A percentile compares a stretch with the other conserved stretches of the same genome.
Conservation (phyloP, 441 rosid genomes). For the Theobroma grandiflorum region DNA sequence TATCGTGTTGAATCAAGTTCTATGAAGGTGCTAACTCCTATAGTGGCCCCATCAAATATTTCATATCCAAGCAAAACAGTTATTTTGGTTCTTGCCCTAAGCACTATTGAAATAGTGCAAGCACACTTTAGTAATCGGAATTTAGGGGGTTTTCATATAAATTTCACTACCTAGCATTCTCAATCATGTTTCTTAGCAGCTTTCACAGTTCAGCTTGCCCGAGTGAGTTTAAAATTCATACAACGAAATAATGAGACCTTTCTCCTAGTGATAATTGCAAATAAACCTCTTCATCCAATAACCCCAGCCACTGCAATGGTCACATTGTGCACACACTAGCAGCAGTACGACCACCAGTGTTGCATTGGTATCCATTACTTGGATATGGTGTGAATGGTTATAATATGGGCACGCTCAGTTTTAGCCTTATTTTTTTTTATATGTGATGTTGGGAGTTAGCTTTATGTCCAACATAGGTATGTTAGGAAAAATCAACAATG, state of each 20-base stretch:
- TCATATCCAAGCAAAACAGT: conserved; percentile 1
- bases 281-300: neutral
- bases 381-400: neutral
- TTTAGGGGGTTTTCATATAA: neutral
- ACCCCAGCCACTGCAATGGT: conserved; percentile 5
- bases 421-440: neutral
- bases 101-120: neutral
- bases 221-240: neutral
- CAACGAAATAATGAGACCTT: neutral
- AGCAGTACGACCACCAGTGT: neutral
- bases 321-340: neutral
- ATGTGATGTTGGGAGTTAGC: conserved; percentile 10
- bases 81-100: neutral
- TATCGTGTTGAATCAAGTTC: conserved; percentile 30
- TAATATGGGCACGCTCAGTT: neutral
- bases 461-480: neutral
- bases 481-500: neutral
- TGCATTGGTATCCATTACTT: neutral
- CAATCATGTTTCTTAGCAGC: neutral
- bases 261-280: neutral
- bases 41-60: neutral
- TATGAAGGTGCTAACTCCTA: conserved; percentile 31
- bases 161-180: neutral
- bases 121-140: neutral
- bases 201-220: neutral